phyloP scores from a whole-genome alignment of 306 rosid genomes.

The Alnus glutinosa region DNA sequence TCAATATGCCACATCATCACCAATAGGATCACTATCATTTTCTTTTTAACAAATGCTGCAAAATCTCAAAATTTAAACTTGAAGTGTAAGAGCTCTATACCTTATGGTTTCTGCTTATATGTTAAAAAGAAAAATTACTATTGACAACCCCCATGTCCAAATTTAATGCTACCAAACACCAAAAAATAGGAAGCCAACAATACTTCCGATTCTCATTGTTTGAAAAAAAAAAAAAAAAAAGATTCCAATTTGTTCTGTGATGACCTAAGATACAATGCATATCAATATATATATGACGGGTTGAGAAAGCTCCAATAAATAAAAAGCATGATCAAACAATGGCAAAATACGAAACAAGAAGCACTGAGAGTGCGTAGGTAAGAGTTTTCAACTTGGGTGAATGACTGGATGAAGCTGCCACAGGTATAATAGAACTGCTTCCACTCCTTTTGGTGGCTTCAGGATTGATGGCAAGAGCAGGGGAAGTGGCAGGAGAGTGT shows the following conservation, averaged over 20 bases:
- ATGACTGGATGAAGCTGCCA: constrained; percentile 15
- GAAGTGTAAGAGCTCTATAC: constrained; percentile 13
- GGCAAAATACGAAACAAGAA: constrained; percentile 42
- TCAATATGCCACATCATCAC: no score
- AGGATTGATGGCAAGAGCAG: constrained; percentile 48
- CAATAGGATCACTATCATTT: no score
- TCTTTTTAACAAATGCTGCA: no score
- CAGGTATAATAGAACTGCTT: constrained; percentile 27
- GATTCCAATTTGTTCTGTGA: no score
- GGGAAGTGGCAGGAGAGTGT: constrained; percentile 37
- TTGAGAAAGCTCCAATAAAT: not conserved
- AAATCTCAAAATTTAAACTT: not conserved
- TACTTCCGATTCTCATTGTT: no score
- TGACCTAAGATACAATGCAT: no score
- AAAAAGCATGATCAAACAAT: constrained; percentile 40
- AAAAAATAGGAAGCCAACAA: no score
- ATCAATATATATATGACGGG: not conserved
- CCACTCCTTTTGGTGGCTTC: constrained; percentile 33
- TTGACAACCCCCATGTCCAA: no score
- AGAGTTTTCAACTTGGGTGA: constrained; percentile 45
- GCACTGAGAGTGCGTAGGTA: constrained; percentile 22
- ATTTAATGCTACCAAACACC: no score
- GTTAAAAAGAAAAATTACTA: not conserved
- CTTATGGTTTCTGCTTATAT: constrained; percentile 18
- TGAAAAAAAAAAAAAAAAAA: no score